A percentile compares a stretch with the other conserved stretches of the same genome.
Conservation (phyloP, 2,329 filamentous ascomycete species). For the Cercospora nicotianae region DNA sequence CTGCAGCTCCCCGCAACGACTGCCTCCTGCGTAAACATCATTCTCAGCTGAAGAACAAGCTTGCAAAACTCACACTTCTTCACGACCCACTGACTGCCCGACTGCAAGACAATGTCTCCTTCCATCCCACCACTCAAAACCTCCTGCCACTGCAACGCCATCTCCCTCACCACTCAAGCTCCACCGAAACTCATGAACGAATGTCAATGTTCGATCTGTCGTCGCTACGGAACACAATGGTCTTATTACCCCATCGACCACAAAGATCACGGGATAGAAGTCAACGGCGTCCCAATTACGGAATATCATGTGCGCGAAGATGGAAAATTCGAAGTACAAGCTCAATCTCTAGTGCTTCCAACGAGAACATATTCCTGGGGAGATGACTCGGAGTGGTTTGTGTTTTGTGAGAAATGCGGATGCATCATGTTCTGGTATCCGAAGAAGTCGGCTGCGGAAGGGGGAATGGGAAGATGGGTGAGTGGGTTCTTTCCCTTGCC, state of each 20-base stretch:
- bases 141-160: constrained; percentile 33
- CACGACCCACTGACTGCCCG: background rate
- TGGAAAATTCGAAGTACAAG: background rate
- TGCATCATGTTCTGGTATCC: constrained; percentile 12
- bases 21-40: background rate
- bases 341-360: background rate
- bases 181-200: constrained; percentile 27
- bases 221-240: constrained; percentile 36
- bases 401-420: constrained; percentile 11
- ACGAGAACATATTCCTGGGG: background rate
- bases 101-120: background rate
- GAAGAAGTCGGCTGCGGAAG: background rate
- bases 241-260: constrained; percentile 26
- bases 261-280: background rate
- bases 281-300: constrained; percentile 6
- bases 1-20: background rate
- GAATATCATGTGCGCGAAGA: background rate
- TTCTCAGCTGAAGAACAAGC: background rate
- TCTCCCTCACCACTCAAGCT: constrained; percentile 28
- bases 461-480: constrained; percentile 4
- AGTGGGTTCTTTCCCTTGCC: too few relatives aligned
- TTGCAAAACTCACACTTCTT: background rate
- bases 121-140: background rate
- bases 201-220: constrained; percentile 36
- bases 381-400: background rate